Base-by-base conservation (phyloP, 257 asterid species). In the Fraxinus quadrangulata region DNA sequence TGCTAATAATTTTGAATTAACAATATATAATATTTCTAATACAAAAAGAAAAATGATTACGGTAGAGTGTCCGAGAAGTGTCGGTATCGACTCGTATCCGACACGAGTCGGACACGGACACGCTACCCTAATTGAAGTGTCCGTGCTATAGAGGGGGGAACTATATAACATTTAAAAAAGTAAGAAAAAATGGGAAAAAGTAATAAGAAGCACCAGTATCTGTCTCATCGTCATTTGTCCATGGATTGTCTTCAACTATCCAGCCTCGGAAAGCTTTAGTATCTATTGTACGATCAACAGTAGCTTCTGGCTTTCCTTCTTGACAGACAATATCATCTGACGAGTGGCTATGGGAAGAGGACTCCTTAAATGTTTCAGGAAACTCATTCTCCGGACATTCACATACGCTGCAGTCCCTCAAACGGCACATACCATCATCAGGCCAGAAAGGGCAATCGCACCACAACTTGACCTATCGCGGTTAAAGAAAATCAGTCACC, bases 381-480 rank as follows among this genome's bases (percentile, higher is more conserved):
- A 91, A 89, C 77, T 91, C 96, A 59, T 80, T 81, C 72, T 91
- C 93, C 0, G 96, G 90, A 77, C 96, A 91, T 74, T 91, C 94
- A 73, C 94, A 89, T 19, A 91, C 87, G 73, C 88, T 85, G 82
- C 92, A 91, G 75, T 89, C 94, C 67, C 91, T 72, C 85, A 83
- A 80, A 16, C 14, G 85, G 82, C 92, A 91, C 89, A 88, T 80
- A 11, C 89, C 94, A 83, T 91, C 88, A 79, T 86, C 92, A 2
- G 89, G 89, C 94, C 96, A 89, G 80, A 90, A 87, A 14, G 93
- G 96, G 79, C 96, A 91, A 83, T 91, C 92, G 80, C 94, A 91
- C 91, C 92, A 84, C 84, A 91, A 76, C 74, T 91, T 91, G 12
- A 88, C 91, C 96, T 91, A 66, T 40, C 16, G 19, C 31, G 63